A percentile compares a stretch with the other conserved stretches of the same genome.
Conservation (phyloP, 192 early-diverging fungal genomes). For the Gryganskiella cystojenkinii region DNA sequence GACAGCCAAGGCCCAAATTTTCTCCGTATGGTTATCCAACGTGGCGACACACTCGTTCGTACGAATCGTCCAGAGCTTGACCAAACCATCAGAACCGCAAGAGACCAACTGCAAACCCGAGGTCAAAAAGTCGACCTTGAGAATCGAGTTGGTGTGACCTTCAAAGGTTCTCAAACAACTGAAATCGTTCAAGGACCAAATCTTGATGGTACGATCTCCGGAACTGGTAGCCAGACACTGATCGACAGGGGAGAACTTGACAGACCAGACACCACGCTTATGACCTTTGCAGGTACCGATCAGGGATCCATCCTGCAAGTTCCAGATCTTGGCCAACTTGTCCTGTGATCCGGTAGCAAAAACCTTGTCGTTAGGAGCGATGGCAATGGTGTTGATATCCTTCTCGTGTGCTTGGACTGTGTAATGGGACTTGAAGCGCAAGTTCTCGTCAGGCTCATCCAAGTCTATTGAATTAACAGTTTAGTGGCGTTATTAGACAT, state of each 20-base stretch:
- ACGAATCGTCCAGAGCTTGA: conserved; percentile 97
- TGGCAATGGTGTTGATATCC: conserved; percentile 93
- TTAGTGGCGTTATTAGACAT: background rate
- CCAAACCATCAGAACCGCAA: conserved; percentile 90
- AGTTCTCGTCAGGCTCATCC: conserved; percentile 42
- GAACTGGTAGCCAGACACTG: conserved; percentile 92
- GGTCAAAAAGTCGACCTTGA: conserved; percentile 86
- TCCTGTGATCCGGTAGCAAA: conserved; percentile 97
- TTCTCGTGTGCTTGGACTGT: conserved; percentile 97
- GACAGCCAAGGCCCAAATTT: conserved; percentile 92
- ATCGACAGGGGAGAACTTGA: conserved; percentile 96
- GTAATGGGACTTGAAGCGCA: conserved; percentile 74
- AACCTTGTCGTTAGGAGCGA: conserved; percentile 91
- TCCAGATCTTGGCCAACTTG: conserved; percentile 95
- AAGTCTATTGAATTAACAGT: conserved; percentile 32
- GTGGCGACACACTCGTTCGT: conserved; percentile 90
- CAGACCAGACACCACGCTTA: conserved; percentile 94
- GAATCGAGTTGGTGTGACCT: conserved; percentile 96
- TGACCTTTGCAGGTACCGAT: conserved; percentile 91
- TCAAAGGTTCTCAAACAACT: conserved; percentile 94
- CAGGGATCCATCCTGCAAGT: conserved; percentile 79
- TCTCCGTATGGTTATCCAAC: conserved; percentile 94
- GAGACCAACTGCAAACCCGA: conserved; percentile 90
- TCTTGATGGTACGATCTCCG: conserved; percentile 92
- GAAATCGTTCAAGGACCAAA: conserved; percentile 93